Base-by-base conservation (phyloP, 2,329 filamentous ascomycete genomes). In the Periconia sp. region DNA sequence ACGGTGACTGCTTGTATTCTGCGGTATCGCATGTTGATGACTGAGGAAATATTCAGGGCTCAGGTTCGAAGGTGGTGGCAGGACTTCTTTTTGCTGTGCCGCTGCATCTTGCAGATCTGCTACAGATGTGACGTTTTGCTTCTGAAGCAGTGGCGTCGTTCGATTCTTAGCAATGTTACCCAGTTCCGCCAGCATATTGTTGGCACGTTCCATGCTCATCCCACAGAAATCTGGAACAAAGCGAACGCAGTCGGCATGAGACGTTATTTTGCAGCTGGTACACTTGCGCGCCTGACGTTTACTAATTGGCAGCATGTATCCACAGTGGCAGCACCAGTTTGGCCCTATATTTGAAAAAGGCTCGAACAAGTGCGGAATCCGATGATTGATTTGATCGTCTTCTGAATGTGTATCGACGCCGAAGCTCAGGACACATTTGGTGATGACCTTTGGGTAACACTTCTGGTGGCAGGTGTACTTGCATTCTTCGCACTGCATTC, bases 401-500 rank as follows among this genome's bases (percentile, higher is more conserved):
- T 99, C 94, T 19, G 94, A 93, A 73, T 99, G 94, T 6, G 91
- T 96, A 75, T 99, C 94, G 59, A 93, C 92, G 72, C 97, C 99
- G 58, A 93, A 97, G 75, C 97, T 97, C 79, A 92, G 97, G 75
- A 99, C 99, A 78, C 94, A 99, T 77, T 99, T 99, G 59, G 94
- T 99, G 65, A 99, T 94, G 45, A 99, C 94, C 74, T 92, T 96
- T 14, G 85, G 79, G 75, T 97, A 99, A 74, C 94, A 99, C 77
- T 97, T 97, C 66, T 91, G 93, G 76, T 99, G 94, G 76, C 94
- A 99, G 40, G 93, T 97, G 78, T 97, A 97, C 78, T 97, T 97
- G 88, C 94, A 99, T 77, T 99, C 94, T 61, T 95, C 90, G 76
- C 94, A 99, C 78, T 99, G 94, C 93, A 99, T 99, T 57, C 94